Base-by-base conservation (phyloP, 2,329 filamentous ascomycete genomes). In the Colletotrichum incanum region DNA sequence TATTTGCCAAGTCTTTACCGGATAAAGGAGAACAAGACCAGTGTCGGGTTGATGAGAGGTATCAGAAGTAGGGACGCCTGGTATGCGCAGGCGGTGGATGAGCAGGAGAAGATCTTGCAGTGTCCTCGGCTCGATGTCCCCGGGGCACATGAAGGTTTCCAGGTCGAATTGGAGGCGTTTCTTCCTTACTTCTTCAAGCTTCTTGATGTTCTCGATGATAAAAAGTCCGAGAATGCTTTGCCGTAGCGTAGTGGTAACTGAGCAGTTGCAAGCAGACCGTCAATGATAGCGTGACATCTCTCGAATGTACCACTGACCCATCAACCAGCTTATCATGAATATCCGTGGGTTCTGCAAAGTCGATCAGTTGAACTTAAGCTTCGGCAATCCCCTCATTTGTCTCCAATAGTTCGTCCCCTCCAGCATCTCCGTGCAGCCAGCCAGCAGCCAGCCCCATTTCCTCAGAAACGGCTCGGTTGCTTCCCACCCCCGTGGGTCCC, bases 401-500 rank as follows among this genome's bases (percentile, higher is more conserved):
- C 79, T 76, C 82, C 83, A 84, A 54, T 74, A 74, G 75, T 84
- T 83, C 4, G 82, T 83, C 26, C 79, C 77, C 20, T 79, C 74
- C 8, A 84, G 68, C 8, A 85, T 63, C 43, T 85, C 82, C 0
- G 74, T 68, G 63, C 83, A 86, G 0, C 80, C 83, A 1, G 73
- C 73, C 0, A 86, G 52, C 12, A 85, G 63, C 78, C 80, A 80
- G 1, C 75, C 79, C 84, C 85, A 89, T 73, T 87, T 88, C 50
- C 77, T 78, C 2, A 85, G 73, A 73, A 89, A 88, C 0, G 71
- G 67, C 11, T 81, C 79, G 0, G 81, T 86, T 1, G 84, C 79
- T 73, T 89, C 87, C 87, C 87, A 89, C 12, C 81, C 83, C 0
- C 73, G 71, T 2, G 79, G 67, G 45, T 87, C 81, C 78, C 82